Evolutionary conservation across 1,284 basidiomycete genomes (phyloP).

Genomic region (Fomitopsis palustris): DNA sequence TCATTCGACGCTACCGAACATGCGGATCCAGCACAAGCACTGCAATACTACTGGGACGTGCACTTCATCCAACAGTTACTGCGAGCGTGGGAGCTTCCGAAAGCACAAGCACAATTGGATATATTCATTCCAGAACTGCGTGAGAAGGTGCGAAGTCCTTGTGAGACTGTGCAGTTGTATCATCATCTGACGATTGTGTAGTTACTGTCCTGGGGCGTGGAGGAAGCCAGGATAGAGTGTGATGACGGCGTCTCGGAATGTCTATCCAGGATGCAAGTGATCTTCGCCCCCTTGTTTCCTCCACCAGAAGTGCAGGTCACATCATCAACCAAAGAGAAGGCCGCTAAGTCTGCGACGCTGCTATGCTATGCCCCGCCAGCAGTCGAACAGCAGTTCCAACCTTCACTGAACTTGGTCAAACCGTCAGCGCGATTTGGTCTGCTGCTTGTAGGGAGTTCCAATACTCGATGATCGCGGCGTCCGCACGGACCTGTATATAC

Average conservation of each 20-base stretch:
- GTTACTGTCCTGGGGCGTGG: conserved; percentile 2
- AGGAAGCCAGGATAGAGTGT: conserved; percentile 7
- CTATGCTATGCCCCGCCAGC: conserved; percentile 27
- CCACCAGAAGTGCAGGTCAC: conserved; percentile 17
- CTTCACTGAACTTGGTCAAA: conserved; percentile 39
- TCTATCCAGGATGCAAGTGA: conserved; percentile 29
- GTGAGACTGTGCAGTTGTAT: not conserved
- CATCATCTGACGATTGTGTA: not conserved
- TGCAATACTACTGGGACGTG: conserved; percentile 38
- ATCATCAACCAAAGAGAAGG: conserved; percentile 10
- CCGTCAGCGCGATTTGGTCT: conserved; percentile 43
- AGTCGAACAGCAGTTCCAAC: conserved; percentile 31
- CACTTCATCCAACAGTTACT: conserved; percentile 38
- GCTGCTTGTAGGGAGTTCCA: conserved; percentile 33
- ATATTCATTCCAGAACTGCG: not conserved
- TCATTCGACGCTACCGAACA: conserved; percentile 26
- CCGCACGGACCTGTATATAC: conserved; percentile 4
- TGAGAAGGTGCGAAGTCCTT: conserved; percentile 6
- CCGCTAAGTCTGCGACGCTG: conserved; percentile 19
- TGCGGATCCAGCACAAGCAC: conserved; percentile 4
- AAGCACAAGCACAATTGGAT: conserved; percentile 8
- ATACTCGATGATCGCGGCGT: conserved; percentile 18
- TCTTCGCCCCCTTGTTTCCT: conserved; percentile 33
- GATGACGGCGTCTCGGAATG: conserved; percentile 17
- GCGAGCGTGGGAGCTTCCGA: conserved; percentile 6